Conservation (phyloP, 2,329 filamentous ascomycete genomes). For the Cladosporium sp. region DNA sequence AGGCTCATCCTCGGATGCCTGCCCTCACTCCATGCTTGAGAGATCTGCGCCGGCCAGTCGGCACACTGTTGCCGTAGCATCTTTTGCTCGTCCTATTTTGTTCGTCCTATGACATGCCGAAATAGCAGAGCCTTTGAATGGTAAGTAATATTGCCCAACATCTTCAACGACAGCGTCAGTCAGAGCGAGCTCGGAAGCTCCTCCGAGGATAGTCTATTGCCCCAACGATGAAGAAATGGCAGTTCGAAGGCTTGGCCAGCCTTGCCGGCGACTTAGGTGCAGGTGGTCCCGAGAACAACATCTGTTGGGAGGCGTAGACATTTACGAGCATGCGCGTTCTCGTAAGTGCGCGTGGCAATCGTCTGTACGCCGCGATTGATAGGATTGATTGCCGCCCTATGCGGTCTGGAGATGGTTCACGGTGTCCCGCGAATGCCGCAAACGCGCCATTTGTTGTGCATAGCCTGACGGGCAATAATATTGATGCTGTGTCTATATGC, state of each 20-base stretch:
- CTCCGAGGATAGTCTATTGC: neutral
- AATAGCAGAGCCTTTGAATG: neutral
- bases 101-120: neutral
- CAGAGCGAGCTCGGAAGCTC: neutral
- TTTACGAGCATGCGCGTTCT: neutral
- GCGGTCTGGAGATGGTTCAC: no score
- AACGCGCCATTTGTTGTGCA: no score
- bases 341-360: neutral
- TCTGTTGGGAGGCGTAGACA: neutral
- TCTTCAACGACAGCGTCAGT: neutral
- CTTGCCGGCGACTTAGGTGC: neutral
- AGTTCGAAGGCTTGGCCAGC: neutral
- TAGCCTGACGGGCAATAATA: no score
- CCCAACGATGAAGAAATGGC: constrained; percentile 2
- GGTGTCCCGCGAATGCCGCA: no score
- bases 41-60: neutral
- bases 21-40: neutral
- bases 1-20: neutral
- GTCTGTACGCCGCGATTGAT: neutral
- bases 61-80: neutral
- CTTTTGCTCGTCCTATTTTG: neutral
- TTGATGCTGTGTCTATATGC: no score
- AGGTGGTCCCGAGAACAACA: neutral
- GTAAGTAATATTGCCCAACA: neutral
- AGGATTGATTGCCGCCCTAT: no score